Conservation (phyloP, 495 filamentous ascomycete genomes). For the Lasiosphaeria hispida region DNA sequence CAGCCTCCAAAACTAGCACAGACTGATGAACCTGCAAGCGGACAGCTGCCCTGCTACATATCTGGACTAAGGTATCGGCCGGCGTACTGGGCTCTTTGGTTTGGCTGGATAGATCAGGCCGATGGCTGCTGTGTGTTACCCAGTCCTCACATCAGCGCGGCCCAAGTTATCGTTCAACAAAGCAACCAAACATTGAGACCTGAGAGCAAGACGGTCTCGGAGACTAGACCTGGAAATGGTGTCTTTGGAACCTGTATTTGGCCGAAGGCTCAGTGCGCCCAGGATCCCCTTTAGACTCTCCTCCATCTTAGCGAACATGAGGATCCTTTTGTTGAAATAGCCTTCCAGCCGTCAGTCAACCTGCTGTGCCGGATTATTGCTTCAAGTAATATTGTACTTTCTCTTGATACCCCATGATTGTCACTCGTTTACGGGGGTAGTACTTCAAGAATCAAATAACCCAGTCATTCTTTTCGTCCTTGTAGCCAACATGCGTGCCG, state of each 20-base stretch:
- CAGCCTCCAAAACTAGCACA: too few species aligned
- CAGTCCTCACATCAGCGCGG: slow-evolving; percentile 1
- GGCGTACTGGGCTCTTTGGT: too few species aligned
- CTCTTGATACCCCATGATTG: slow-evolving; percentile 6
- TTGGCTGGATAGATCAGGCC: neutral
- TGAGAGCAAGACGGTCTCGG: slow-evolving; percentile 8
- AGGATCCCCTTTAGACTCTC: slow-evolving; percentile 27
- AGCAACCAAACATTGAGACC: neutral
- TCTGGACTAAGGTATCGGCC: too few species aligned
- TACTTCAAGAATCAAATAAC: slow-evolving; percentile 2
- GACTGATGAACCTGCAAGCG: too few species aligned
- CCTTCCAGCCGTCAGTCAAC: neutral
- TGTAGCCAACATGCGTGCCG: slow-evolving; percentile 19
- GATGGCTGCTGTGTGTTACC: neutral
- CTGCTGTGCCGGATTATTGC: neutral
- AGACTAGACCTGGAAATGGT: neutral
- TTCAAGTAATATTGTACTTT: neutral
- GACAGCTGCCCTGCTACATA: too few species aligned
- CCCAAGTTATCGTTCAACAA: neutral
- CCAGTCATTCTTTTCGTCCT: slow-evolving; percentile 10
- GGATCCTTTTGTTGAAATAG: slow-evolving; percentile 18
- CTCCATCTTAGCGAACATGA: slow-evolving; percentile 15
- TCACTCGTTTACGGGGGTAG: slow-evolving; percentile 15
- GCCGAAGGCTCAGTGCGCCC: neutral
- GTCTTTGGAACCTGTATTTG: slow-evolving; percentile 8